Conservation (phyloP, 2,329 filamentous ascomycete genomes). For the Diaporthe aspalathi region DNA sequence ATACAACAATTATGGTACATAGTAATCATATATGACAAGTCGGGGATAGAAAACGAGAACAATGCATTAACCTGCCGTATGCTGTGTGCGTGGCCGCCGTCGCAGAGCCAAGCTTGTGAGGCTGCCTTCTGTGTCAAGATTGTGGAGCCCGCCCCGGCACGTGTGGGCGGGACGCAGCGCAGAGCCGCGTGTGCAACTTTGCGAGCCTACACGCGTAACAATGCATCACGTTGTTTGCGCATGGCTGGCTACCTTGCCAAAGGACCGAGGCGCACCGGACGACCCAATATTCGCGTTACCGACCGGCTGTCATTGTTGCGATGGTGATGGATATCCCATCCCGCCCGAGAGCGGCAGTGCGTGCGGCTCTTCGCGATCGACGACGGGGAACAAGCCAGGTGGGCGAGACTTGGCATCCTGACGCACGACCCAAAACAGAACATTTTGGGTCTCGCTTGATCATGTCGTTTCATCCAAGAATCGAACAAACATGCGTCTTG, state of each 20-base stretch:
- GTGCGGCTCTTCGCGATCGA: background rate
- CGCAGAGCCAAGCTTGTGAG: conserved; percentile 20
- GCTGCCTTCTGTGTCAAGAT: conserved; percentile 25
- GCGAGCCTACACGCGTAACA: background rate
- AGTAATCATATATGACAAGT: background rate
- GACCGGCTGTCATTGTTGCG: background rate
- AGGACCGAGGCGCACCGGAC: background rate
- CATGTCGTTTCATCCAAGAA: conserved; percentile 20
- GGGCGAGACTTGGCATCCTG: conserved; percentile 11
- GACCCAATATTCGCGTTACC: background rate
- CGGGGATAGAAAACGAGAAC: conserved; percentile 3
- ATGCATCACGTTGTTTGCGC: background rate
- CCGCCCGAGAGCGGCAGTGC: background rate
- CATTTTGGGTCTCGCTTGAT: conserved; percentile 22
- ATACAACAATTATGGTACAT: background rate
- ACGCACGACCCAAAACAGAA: conserved; percentile 32
- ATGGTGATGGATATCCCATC: background rate
- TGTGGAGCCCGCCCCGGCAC: conserved; percentile 12
- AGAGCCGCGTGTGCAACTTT: conserved; percentile 1
- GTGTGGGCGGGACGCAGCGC: background rate
- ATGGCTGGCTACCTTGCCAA: background rate
- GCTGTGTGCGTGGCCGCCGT: conserved; percentile 4
- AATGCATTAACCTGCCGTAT: conserved; percentile 8
- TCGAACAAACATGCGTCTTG: background rate
- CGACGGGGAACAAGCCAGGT: too few species aligned